Base-by-base conservation (phyloP, 78 protist species). In the Polysphondylium violaceum region DNA sequence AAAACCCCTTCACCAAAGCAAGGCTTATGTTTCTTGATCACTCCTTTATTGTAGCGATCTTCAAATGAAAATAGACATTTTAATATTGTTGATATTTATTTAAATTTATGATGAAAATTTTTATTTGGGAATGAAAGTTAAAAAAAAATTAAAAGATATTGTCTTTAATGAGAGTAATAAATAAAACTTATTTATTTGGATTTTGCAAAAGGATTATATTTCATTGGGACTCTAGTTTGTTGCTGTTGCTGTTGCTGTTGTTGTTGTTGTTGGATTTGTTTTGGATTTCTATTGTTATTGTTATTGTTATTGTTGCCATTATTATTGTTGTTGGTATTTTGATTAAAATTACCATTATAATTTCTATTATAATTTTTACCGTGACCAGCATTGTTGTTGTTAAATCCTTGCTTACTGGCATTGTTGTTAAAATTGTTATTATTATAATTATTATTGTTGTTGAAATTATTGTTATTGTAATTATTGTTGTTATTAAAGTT, bases 201-300 rank as follows among this genome's bases (percentile, higher is more conserved):
- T 63, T 76, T 76, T 19, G 87, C 88, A 50, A 78, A 78, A 6
- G 88, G 88, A 23, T 61, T 78, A 23, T 78, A 78, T 38, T 78
- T 78, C 58, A 64, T 65, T 50, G 47, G 71, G 7, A 58, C 38
- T 47, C 35, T 44, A 16, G 41, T 19, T 16, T 23, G 72, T 33
- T 51, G 11, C 31, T 51, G 61, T 3, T 53, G 38, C 16, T 51
- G 3, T 61, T 61, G 40, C 8, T 25, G 4, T 40, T 25, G 56
- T 69, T 69, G 59, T 61, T 61, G 1, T 21, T 61, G 5, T 21
- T 61, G 23, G 2, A 47, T 47, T 27, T 71, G n/a, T 50, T 50
- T 9, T 7, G 43, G 3, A 6, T 27, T 3, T 25, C 25, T 29
- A 16, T 29, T 1, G 5, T 33, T 1, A 35, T 33, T 41, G 51